Base-by-base conservation (phyloP, 768 basidiomycete genomes). In the Lyophyllum decastes region DNA sequence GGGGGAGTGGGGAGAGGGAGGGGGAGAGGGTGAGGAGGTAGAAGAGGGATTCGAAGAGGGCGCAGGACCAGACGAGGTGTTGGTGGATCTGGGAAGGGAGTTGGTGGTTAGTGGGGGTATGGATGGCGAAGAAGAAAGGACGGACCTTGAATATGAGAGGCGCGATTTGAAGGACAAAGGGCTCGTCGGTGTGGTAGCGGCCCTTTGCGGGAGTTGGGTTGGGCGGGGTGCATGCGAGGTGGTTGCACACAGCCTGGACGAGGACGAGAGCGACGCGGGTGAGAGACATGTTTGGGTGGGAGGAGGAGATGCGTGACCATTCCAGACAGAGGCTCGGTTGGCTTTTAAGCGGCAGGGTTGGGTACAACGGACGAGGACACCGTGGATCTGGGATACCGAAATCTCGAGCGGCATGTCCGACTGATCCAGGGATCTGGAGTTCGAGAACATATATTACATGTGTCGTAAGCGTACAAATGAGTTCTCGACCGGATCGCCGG, bases 201-300 rank as follows among this genome's bases (percentile, higher is more conserved):
- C 70, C 72, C 49, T 79, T 80, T 27, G 64, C 50, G 6, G 75
- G 77, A 0, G 82, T 79, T 24, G 77, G 79, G 62, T 82, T 80
- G 1, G 82, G 82, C 0, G 82, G 79, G 2, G 76, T 76, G 63
- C 72, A 78, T 3, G 82, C 82, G 6, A 72, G 59, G 53, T 81
- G 75, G 60, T 81, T 79, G 70, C 68, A 71, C 45, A 72, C 30
- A 21, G 78, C 78, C 57, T 83, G 80, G 35, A 74, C 54, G 30
- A 70, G 61, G 62, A 79, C 67, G 56, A 82, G 75, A 14, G 68
- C 57, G 24, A 78, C 68, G 27, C 82, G 75, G 49, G 72, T 44
- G 52, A 78, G 62, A 46, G 76, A 72, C 81, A 82, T 81, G 24
- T 24, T 40, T 9, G 25, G 25, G 41, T 49, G 25, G 21, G n/a